Evolutionary conservation across 2,329 filamentous ascomycete genomes (phyloP), one percentile per base, ranked within the genome.

Genomic region (Fusarium graminum): DNA sequence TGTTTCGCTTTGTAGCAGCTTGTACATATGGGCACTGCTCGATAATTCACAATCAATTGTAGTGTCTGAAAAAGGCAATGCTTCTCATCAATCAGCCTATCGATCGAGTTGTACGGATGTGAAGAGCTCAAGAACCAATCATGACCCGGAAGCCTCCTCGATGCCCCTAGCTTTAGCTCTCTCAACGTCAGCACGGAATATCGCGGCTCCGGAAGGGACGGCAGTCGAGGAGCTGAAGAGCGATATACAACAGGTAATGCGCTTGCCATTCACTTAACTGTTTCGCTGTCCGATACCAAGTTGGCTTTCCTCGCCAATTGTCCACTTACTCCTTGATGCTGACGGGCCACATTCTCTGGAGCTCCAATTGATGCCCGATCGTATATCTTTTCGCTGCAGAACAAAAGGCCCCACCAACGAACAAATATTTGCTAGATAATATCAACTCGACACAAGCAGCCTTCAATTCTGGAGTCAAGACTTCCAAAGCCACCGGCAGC

Each of bases 141-240:
- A 22, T 22, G 22, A 6, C 22, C 22, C 22, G 22, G 22, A 4
- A 22, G 22, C 22, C 25, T 34, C 14, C 16, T 8, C n/a, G 22
- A 34, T 47, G 40, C 32, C 47, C 63, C 52, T 58, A 11, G 30
- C 34, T 38, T 29, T 63, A 39, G 32, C 16, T 32, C 22, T 25
- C n/a, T 47, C 30, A 25, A 59, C 41, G 57, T 56, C 62, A 69
- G 65, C 52, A 46, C 66, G 66, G 66, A 68, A 69, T 40, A 69
- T 68, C 58, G 38, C 65, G 51, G 66, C 43, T 55, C 66, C 65
- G 66, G 65, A 67, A 53, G 50, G 44, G 55, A 63, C 65, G 65
- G 66, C 50, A 67, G 45, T 51, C 28, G 17, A 47, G 42, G 40
- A 19, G 28, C 46, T 26, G 29, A 44, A 45, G 32, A 59, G 44